These are phyloP conservation scores for Pyrus hybrid DNA, from an alignment of 331 rosid species.

Conservation along the genomic window DNA sequence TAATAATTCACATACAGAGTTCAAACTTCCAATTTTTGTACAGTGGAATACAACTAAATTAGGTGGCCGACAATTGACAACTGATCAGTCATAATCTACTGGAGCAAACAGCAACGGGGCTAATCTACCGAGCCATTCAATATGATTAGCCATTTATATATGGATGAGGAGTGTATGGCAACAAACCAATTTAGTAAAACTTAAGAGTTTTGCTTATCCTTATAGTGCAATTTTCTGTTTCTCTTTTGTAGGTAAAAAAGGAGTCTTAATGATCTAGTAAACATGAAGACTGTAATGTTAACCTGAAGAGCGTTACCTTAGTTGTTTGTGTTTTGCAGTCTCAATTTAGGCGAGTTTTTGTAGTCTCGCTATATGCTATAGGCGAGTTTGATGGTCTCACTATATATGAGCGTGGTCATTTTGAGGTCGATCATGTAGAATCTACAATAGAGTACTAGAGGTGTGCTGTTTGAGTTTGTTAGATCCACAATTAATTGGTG, in stretches of 20 bases:
- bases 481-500: background rate
- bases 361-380: background rate
- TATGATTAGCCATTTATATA: background rate
- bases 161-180: background rate
- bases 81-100: background rate
- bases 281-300: background rate
- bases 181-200: background rate
- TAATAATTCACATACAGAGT: background rate
- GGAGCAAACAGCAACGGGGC: background rate
- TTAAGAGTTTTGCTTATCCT: background rate
- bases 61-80: slow-evolving; percentile 16
- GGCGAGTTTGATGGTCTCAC: too few species aligned
- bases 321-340: background rate
- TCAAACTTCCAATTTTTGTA: background rate
- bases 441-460: too few species aligned
- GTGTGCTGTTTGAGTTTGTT: too few species aligned
- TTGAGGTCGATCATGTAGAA: too few species aligned
- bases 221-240: background rate
- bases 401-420: too few species aligned
- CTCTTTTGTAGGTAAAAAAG: background rate
- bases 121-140: background rate
- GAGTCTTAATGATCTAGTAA: background rate
- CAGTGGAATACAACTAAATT: slow-evolving; percentile 14
- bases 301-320: background rate
- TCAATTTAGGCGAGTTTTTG: too few species aligned